Conservation (phyloP, 1,284 basidiomycete species). For the Athelia psychrophila region DNA sequence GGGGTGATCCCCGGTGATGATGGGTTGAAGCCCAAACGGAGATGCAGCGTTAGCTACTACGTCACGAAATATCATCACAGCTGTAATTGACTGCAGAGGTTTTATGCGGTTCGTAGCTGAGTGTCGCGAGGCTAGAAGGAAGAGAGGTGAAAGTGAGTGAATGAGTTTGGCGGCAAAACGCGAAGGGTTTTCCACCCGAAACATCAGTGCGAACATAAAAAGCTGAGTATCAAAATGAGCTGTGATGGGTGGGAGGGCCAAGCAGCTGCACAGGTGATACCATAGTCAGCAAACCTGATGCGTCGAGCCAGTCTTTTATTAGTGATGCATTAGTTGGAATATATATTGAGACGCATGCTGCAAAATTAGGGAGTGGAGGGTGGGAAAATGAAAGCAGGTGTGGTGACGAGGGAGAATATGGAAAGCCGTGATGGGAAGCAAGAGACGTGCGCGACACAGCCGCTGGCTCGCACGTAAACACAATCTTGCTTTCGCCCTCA, state of each 20-base stretch:
- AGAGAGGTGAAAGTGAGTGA: slow-evolving; percentile 56
- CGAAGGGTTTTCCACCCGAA: slow-evolving; percentile 53
- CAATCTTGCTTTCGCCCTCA: slow-evolving; percentile 38
- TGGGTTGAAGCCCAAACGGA: slow-evolving; percentile 38
- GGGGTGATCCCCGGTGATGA: no score
- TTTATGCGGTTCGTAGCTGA: no score
- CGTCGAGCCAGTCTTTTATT: no score
- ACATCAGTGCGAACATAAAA: slow-evolving; percentile 45
- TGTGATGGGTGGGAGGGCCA: slow-evolving; percentile 55
- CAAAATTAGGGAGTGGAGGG: slow-evolving; percentile 33
- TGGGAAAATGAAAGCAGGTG: slow-evolving; percentile 38
- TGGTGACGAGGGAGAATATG: no score
- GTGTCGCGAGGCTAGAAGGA: no score
- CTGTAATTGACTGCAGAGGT: no score
- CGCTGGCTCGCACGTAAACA: slow-evolving; percentile 50
- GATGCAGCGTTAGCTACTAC: slow-evolving; percentile 41
- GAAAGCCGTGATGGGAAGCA: no score
- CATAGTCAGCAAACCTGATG: no score
- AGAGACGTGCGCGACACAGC: no score
- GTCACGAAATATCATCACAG: slow-evolving; percentile 47
- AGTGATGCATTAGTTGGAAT: no score
- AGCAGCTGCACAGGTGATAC: slow-evolving; percentile 52
- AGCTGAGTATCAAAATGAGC: slow-evolving; percentile 39
- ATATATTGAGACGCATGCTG: slow-evolving; percentile 32
- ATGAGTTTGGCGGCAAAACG: slow-evolving; percentile 44